A percentile compares a stretch with the other conserved stretches of the same genome.
Conservation (phyloP, 2,329 filamentous ascomycete species). For the Ilyonectria destructans region DNA sequence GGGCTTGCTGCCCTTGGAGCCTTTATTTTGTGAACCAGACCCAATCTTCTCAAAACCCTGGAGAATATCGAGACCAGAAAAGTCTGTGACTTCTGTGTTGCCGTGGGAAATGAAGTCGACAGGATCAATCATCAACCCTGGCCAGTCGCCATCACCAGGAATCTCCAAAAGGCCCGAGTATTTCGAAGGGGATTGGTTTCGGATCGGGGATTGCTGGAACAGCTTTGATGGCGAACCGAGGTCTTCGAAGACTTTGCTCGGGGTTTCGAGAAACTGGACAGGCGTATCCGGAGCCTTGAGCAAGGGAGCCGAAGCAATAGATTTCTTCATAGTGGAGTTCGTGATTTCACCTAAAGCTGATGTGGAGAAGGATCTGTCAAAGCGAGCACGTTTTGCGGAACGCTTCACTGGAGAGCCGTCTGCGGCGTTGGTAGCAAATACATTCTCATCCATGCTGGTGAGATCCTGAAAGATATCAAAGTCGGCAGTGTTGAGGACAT, state of each 20-base stretch:
- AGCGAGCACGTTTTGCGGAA: constrained; percentile 71
- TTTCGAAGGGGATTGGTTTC: constrained; percentile 68
- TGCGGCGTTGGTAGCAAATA: constrained; percentile 59
- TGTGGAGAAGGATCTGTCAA: constrained; percentile 76
- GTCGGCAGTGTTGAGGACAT: constrained; percentile 65
- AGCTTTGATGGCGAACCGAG: constrained; percentile 72
- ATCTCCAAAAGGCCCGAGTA: constrained; percentile 56
- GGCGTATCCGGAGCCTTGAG: constrained; percentile 64
- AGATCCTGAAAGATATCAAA: constrained; percentile 76
- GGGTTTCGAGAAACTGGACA: constrained; percentile 65
- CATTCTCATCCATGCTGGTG: constrained; percentile 49
- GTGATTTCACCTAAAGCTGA: constrained; percentile 76
- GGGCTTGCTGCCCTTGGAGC: constrained; percentile 49
- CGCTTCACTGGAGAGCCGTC: constrained; percentile 80
- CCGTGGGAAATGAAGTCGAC: constrained; percentile 63
- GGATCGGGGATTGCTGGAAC: constrained; percentile 55
- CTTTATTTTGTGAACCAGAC: constrained; percentile 56
- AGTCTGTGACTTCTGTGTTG: constrained; percentile 70
- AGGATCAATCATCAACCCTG: constrained; percentile 53
- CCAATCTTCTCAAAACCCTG: constrained; percentile 86
- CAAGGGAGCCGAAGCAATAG: constrained; percentile 66
- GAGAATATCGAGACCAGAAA: constrained; percentile 78
- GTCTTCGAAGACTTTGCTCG: constrained; percentile 71
- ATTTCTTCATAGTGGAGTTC: constrained; percentile 67
- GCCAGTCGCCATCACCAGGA: constrained; percentile 59